Conservation (phyloP, 768 basidiomycete species). For the Candolleomyces efflorescens region DNA sequence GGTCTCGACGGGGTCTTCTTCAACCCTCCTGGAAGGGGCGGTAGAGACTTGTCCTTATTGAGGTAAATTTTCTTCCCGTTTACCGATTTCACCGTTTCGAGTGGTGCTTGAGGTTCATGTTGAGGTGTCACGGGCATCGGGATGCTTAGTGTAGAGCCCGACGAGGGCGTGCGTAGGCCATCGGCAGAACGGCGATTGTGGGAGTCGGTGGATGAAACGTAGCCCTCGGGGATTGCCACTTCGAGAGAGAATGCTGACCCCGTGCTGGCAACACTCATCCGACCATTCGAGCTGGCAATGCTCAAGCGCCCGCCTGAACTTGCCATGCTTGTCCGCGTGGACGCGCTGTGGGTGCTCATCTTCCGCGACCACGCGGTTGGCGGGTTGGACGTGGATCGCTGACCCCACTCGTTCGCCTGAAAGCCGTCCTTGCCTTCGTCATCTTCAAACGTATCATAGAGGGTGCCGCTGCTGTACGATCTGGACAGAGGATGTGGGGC, state of each 20-base stretch:
- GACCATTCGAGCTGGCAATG: slow-evolving; percentile 5
- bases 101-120: slow-evolving; percentile 16
- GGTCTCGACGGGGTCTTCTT: slow-evolving; percentile 13
- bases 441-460: slow-evolving; percentile 17
- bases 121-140: slow-evolving; percentile 30
- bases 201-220: not conserved
- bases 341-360: slow-evolving; percentile 9
- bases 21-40: slow-evolving; percentile 25
- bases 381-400: slow-evolving; percentile 8
- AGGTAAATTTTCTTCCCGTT: slow-evolving; percentile 5
- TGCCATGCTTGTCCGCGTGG: slow-evolving; percentile 27
- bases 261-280: slow-evolving; percentile 1
- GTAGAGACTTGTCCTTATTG: slow-evolving; percentile 33
- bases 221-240: slow-evolving; percentile 15
- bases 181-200: slow-evolving; percentile 13
- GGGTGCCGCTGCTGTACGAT: slow-evolving; percentile 28
- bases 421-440: slow-evolving; percentile 12
- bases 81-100: slow-evolving; percentile 9
- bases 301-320: slow-evolving; percentile 15
- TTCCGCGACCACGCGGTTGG: slow-evolving; percentile 12
- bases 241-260: slow-evolving; percentile 18
- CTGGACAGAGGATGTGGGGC: slow-evolving; percentile 28
- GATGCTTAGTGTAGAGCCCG: slow-evolving; percentile 31
- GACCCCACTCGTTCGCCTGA: slow-evolving; percentile 18
- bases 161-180: slow-evolving; percentile 25